Percentiles rank a stretch among this genome's conserved stretches.
These are phyloP conservation scores for Polygonum aviculare DNA, from an alignment of 148 eudicot genomes.

Conservation along the genomic window DNA sequence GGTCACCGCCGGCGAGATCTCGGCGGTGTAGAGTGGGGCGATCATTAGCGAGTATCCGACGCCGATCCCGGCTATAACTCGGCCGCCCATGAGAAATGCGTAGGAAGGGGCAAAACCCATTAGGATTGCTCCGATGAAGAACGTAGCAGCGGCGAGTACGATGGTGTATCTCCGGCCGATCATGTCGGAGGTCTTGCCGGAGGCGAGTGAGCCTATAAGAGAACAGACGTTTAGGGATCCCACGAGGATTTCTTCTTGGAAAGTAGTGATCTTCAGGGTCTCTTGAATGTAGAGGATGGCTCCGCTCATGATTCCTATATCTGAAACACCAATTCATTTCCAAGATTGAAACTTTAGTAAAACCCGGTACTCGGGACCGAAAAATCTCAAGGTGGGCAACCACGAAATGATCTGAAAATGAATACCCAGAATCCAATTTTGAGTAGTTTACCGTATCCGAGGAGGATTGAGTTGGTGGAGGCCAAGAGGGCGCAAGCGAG, in stretches of 20 bases:
- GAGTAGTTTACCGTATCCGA: not conserved
- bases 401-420: not conserved
- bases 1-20: slow-evolving; percentile 62
- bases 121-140: slow-evolving; percentile 62
- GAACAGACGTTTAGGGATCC: slow-evolving; percentile 72
- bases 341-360: not conserved
- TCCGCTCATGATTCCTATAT: slow-evolving; percentile 92
- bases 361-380: not conserved
- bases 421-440: not conserved
- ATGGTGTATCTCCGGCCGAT: slow-evolving; percentile 89
- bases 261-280: slow-evolving; percentile 35
- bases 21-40: slow-evolving; percentile 83
- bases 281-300: slow-evolving; percentile 63
- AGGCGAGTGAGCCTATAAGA: slow-evolving; percentile 57
- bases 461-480: slow-evolving; percentile 9
- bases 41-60: slow-evolving; percentile 93
- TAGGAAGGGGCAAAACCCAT: slow-evolving; percentile 82
- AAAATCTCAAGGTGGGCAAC: not conserved
- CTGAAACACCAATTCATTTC: slow-evolving; percentile 21
- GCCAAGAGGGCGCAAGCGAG: slow-evolving; percentile 13
- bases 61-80: slow-evolving; percentile 74
- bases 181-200: slow-evolving; percentile 76
- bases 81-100: slow-evolving; percentile 59
- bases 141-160: slow-evolving; percentile 57
- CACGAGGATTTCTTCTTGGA: slow-evolving; percentile 53